Percentiles rank a stretch among this genome's conserved stretches.
phyloP scores from a whole-genome alignment of 2,329 filamentous ascomycete species.

The Apiospora koreana region DNA sequence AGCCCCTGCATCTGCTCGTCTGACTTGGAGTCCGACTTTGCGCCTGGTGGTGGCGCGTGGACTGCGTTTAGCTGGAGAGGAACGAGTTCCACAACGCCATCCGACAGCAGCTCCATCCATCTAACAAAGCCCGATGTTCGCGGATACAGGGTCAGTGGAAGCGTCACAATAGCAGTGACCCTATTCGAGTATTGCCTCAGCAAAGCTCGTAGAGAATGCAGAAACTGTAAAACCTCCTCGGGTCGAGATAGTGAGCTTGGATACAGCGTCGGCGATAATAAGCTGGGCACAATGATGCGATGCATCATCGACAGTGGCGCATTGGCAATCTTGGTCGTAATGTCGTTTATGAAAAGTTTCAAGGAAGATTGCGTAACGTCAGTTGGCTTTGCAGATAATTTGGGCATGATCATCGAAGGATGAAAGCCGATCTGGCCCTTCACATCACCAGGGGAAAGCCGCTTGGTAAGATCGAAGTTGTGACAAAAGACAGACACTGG shows the following conservation, averaged over 20 bases:
- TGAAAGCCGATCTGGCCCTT: conserved; percentile 56
- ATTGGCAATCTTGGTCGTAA: conserved; percentile 56
- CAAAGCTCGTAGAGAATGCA: conserved; percentile 76
- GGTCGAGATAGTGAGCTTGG: conserved; percentile 69
- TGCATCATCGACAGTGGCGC: conserved; percentile 67
- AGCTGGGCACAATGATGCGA: conserved; percentile 78
- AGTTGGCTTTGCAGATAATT: conserved; percentile 19
- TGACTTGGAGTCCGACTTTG: conserved; percentile 49
- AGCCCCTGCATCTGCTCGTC: conserved; percentile 85
- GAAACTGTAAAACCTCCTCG: conserved; percentile 73
- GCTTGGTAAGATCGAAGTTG: conserved; percentile 70
- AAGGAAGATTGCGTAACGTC: conserved; percentile 53
- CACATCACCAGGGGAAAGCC: conserved; percentile 51
- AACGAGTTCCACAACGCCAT: conserved; percentile 84
- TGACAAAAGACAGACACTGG: conserved; percentile 62
- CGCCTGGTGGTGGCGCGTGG: conserved; percentile 51
- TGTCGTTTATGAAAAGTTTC: conserved; percentile 59
- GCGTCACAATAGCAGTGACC: conserved; percentile 71
- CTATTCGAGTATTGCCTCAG: conserved; percentile 66
- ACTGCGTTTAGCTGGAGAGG: conserved; percentile 63
- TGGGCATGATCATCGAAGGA: conserved; percentile 33
- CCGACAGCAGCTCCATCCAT: conserved; percentile 83
- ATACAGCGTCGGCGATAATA: conserved; percentile 87
- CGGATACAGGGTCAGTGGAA: conserved; percentile 80
- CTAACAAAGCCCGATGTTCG: conserved; percentile 73